phyloP scores from a whole-genome alignment of 805 yeast species.

The Pichia occidentalis region DNA sequence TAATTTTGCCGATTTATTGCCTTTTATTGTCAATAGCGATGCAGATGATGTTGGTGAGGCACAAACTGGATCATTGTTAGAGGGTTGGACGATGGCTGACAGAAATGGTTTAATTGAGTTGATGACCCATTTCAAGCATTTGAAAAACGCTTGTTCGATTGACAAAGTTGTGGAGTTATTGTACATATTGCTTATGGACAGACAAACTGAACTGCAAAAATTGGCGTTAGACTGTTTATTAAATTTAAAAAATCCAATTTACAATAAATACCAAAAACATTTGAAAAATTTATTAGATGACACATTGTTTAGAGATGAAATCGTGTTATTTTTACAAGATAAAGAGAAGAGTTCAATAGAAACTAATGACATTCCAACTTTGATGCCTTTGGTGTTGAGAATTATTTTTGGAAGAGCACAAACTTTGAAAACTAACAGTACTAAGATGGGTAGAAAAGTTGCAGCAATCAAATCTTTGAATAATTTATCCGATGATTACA shows the following conservation, averaged over 20 bases:
- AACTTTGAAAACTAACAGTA: slow-evolving; percentile 56
- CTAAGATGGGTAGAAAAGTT: slow-evolving; percentile 63
- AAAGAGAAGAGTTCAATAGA: slow-evolving; percentile 50
- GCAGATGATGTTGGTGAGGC: slow-evolving; percentile 30
- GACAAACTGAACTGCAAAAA: slow-evolving; percentile 57
- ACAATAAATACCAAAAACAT: slow-evolving; percentile 67
- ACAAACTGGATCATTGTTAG: slow-evolving; percentile 19
- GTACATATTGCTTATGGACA: slow-evolving; percentile 53
- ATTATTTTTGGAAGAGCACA: slow-evolving; percentile 86
- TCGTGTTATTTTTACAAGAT: slow-evolving; percentile 53
- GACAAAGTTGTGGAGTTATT: slow-evolving; percentile 49
- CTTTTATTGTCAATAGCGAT: slow-evolving; percentile 43
- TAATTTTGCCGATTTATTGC: slow-evolving; percentile 49
- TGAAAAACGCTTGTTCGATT: slow-evolving; percentile 47
- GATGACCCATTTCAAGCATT: slow-evolving; percentile 57
- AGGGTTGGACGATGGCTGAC: slow-evolving; percentile 36
- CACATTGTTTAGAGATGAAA: slow-evolving; percentile 77
- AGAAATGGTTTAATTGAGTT: slow-evolving; percentile 52
- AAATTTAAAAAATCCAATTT: slow-evolving; percentile 50
- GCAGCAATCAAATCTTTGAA: slow-evolving; percentile 64
- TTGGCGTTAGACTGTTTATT: slow-evolving; percentile 65
- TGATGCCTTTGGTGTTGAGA: slow-evolving; percentile 70
- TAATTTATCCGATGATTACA: slow-evolving; percentile 43
- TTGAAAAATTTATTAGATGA: slow-evolving; percentile 74
- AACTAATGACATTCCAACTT: slow-evolving; percentile 45